Conservation (phyloP, 495 filamentous ascomycete genomes). For the Thozetella sp. region DNA sequence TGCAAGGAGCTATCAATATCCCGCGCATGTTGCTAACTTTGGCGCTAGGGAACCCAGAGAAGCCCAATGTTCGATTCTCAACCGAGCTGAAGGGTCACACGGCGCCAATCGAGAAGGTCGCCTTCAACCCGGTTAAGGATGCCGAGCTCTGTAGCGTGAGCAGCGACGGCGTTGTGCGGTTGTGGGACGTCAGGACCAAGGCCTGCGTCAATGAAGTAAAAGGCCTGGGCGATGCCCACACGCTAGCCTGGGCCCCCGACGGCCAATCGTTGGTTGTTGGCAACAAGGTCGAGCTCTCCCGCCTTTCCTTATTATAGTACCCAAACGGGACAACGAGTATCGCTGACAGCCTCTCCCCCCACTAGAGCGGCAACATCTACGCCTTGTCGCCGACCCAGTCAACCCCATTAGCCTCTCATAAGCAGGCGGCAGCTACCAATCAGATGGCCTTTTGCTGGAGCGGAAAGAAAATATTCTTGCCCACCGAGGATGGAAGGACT, state of each 20-base stretch:
- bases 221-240: constrained; percentile 81
- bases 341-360: constrained; percentile 3
- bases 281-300: constrained; percentile 64
- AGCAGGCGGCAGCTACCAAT: constrained; percentile 77
- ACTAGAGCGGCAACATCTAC: constrained; percentile 70
- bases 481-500: constrained; percentile 80
- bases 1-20: too few species aligned
- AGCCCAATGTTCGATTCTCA: constrained; percentile 74
- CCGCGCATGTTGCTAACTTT: too few species aligned
- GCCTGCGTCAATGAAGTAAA: constrained; percentile 76
- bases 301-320: background rate
- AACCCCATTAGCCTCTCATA: constrained; percentile 59
- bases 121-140: constrained; percentile 88
- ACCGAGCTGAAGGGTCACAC: constrained; percentile 86
- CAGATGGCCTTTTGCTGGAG: constrained; percentile 80
- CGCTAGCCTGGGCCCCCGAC: constrained; percentile 85
- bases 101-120: constrained; percentile 78
- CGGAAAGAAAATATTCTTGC: constrained; percentile 73
- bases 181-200: constrained; percentile 93
- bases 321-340: background rate
- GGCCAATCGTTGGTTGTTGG: constrained; percentile 82
- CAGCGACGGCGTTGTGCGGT: constrained; percentile 79
- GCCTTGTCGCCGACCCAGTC: constrained; percentile 58
- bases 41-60: constrained; percentile 86
- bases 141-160: constrained; percentile 86